A percentile compares a stretch with the other conserved stretches of the same genome.
phyloP scores from a whole-genome alignment of 441 rosid species.

The Gossypium davidsonii region DNA sequence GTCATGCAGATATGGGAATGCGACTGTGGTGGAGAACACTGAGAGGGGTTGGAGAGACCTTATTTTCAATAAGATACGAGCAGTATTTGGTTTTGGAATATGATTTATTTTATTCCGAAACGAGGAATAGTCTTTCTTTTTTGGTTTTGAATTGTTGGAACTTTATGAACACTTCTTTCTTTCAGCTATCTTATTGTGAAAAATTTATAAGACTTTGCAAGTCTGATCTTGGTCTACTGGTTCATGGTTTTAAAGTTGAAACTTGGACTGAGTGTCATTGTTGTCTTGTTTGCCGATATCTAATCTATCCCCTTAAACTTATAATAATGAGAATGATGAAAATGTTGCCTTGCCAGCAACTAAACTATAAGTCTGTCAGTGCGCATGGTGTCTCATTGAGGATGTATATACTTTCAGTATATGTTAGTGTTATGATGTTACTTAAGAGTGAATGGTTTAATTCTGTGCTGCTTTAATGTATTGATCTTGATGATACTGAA shows the following conservation, averaged over 20 bases:
- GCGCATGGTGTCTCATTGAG: not conserved
- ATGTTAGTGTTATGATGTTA: not conserved
- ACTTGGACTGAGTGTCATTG: not conserved
- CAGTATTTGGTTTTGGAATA: conserved; percentile 85
- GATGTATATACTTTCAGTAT: not conserved
- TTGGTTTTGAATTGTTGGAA: not conserved
- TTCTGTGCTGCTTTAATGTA: not conserved
- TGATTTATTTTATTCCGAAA: conserved; percentile 27
- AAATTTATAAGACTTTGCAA: not conserved
- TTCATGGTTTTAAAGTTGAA: conserved; percentile 8
- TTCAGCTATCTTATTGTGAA: not conserved
- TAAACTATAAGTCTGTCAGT: conserved; percentile 5
- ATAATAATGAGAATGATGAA: conserved; percentile 52
- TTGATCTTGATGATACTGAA: not conserved
- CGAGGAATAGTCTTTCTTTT: not conserved
- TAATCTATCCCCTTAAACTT: not conserved
- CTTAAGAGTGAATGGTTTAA: not conserved
- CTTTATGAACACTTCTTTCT: not conserved
- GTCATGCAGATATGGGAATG: conserved; percentile 76
- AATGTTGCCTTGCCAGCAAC: not conserved
- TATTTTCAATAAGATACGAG: conserved; percentile 78
- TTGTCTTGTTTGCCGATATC: not conserved
- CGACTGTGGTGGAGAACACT: conserved; percentile 89
- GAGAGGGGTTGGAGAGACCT: conserved; percentile 97
- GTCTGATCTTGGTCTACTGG: not conserved